Base-by-base conservation (phyloP, 306 rosid genomes). In the Cucumis cinereus region DNA sequence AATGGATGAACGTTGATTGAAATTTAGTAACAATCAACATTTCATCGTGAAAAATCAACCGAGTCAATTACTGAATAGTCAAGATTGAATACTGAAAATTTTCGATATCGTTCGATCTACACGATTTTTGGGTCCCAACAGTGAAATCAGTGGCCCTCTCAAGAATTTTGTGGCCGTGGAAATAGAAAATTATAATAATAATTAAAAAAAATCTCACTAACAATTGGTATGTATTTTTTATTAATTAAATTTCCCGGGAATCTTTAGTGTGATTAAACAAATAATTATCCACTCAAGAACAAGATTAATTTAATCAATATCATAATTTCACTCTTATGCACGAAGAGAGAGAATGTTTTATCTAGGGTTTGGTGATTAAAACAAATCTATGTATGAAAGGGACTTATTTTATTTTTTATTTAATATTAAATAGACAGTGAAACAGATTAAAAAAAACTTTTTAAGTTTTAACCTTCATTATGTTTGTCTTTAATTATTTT, bases 91-190 rank as follows among this genome's bases (percentile, higher is more conserved):
- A 3, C 22, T 24, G 57, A 12, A 24, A 14, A 23, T 23, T 26
- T 69, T 24, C 56, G 33, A 45, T 6, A 45, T 69, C 57, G 75
- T 69, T 45, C 75, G 75, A 69, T 69, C 75, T 69, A 20, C 36
- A 20, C 55, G 57, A 69, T 13, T 45, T 68, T 22, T 16, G 56
- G 74, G 56, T 69, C 74, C 55, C 55, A 68, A 10, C 55, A 26
- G n/a, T 23, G 35, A 30, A 10, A 68, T 10, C 52, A 64, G 71
- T 17, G 24, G 24, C 28, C 41, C 50, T 64, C 53, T 11, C 22
- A 69, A 67, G n/a, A 67, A 67, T 67, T 40, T 2, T 45, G 28
- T 24, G 56, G 38, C 40, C 40, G 57, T 8, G 28, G 7, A 22
- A 69, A 30, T 30, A 5, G 35, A 30, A 62, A 45, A 23, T 2